Evolutionary conservation across 352 stramenopile genomes (phyloP).

Genomic region (Phytophthora citrophthora): DNA sequence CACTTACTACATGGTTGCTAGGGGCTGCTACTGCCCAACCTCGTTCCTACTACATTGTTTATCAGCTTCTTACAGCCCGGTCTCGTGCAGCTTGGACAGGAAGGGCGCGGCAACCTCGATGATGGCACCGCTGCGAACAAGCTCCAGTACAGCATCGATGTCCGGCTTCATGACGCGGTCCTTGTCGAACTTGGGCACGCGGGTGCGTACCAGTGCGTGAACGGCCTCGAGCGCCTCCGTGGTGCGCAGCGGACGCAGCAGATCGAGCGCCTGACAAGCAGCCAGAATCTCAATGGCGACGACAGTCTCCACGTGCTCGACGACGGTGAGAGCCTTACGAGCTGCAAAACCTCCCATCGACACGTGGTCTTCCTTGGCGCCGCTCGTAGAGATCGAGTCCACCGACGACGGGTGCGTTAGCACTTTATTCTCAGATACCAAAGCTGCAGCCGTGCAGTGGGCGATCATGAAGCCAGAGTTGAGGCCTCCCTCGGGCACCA

Average conservation of each 20-base stretch:
- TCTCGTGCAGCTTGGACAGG: slow-evolving; percentile 57
- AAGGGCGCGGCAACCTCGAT: slow-evolving; percentile 65
- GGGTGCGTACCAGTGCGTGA: slow-evolving; percentile 76
- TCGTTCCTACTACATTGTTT: background rate
- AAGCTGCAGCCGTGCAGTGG: slow-evolving; percentile 84
- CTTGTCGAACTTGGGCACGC: slow-evolving; percentile 69
- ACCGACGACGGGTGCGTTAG: slow-evolving; percentile 87
- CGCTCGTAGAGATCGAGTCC: slow-evolving; percentile 90
- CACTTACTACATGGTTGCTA: slow-evolving; percentile 1
- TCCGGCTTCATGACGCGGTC: slow-evolving; percentile 91
- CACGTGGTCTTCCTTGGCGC: slow-evolving; percentile 91
- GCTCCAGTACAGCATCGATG: slow-evolving; percentile 82
- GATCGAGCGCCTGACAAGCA: slow-evolving; percentile 89
- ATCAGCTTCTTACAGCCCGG: slow-evolving; percentile 37
- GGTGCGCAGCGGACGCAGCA: slow-evolving; percentile 82
- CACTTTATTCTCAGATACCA: slow-evolving; percentile 92
- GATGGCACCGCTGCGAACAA: slow-evolving; percentile 78
- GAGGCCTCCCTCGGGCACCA: slow-evolving; percentile 85
- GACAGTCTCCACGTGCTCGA: slow-evolving; percentile 88
- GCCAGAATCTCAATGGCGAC: slow-evolving; percentile 89
- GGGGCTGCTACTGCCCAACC: background rate
- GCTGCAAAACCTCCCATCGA: slow-evolving; percentile 89
- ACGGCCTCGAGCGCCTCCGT: slow-evolving; percentile 82
- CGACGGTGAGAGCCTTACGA: slow-evolving; percentile 85
- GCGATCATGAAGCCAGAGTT: slow-evolving; percentile 94